Evolutionary conservation across 2,329 filamentous ascomycete species (phyloP).

Genomic region (Colletotrichum sp.): DNA sequence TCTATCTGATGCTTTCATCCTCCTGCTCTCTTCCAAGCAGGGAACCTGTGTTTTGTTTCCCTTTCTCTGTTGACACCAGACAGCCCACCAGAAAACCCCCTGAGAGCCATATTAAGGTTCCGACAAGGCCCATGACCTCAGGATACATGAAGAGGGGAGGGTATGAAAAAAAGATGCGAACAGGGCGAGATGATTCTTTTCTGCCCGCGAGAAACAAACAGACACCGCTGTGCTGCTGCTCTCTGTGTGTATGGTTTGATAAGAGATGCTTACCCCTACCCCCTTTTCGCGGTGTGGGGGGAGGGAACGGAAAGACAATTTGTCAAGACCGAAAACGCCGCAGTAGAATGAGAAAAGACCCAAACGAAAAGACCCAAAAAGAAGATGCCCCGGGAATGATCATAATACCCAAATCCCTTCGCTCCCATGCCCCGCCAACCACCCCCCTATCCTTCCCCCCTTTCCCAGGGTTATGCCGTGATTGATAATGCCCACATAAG

Average conservation of each 20-base stretch:
- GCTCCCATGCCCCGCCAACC: not conserved
- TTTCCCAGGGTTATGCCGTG: not conserved
- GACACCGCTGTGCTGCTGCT: not conserved
- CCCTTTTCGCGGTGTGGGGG: not conserved
- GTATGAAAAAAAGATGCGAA: not conserved
- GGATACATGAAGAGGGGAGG: not conserved
- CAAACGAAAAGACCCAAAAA: not conserved
- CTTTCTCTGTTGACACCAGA: not conserved
- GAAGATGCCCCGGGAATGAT: not conserved
- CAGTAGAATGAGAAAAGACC: not conserved
- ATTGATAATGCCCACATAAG: not conserved
- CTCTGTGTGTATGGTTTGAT: not conserved
- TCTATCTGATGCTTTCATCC: not conserved
- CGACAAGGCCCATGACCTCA: not conserved
- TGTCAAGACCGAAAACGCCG: not conserved
- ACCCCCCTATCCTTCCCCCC: not conserved
- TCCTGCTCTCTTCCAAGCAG: not conserved
- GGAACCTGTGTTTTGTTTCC: not conserved
- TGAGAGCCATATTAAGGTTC: not conserved
- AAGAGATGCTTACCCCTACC: constrained; percentile 1
- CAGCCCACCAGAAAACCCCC: not conserved
- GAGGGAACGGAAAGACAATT: not conserved
- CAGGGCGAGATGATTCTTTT: not conserved
- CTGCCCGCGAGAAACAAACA: not conserved
- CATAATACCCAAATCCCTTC: not conserved